phyloP scores from a whole-genome alignment of 805 yeast species.

The Myxozyma nipponensis region DNA sequence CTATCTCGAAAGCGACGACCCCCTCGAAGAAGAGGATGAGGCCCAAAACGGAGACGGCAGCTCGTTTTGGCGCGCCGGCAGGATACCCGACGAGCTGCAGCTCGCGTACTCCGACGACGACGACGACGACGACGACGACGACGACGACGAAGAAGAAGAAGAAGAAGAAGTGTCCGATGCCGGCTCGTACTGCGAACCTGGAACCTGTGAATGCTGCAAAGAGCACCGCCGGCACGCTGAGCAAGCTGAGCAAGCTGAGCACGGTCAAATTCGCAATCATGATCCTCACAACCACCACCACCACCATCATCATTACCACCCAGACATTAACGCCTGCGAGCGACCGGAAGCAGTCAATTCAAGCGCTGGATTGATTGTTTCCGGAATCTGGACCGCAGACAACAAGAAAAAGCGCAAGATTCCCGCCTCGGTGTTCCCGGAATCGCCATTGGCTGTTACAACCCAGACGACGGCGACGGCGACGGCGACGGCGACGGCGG shows the following conservation, averaged over 20 bases:
- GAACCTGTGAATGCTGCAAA: background rate
- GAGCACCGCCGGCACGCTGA: background rate
- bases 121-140: no score
- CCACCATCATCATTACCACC: conserved; percentile 1
- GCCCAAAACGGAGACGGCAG: no score
- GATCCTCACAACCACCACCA: conserved; percentile 1
- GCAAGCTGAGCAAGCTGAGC: background rate
- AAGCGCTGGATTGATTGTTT: background rate
- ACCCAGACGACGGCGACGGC: no score
- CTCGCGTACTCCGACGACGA: no score
- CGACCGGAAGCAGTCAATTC: no score
- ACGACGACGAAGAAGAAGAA: no score
- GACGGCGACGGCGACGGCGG: no score
- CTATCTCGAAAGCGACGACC: no score
- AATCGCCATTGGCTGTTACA: no score
- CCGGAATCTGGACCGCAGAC: background rate
- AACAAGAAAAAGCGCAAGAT: conserved; percentile 24
- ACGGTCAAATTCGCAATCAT: background rate
- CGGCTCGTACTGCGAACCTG: background rate
- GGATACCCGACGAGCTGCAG: no score
- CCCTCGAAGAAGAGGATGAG: no score
- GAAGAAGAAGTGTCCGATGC: background rate
- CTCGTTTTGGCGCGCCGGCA: no score
- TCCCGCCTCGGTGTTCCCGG: conserved; percentile 9
- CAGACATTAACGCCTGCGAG: background rate